Base-by-base conservation (phyloP, 257 asterid genomes). In the Solanum medicagineum region DNA sequence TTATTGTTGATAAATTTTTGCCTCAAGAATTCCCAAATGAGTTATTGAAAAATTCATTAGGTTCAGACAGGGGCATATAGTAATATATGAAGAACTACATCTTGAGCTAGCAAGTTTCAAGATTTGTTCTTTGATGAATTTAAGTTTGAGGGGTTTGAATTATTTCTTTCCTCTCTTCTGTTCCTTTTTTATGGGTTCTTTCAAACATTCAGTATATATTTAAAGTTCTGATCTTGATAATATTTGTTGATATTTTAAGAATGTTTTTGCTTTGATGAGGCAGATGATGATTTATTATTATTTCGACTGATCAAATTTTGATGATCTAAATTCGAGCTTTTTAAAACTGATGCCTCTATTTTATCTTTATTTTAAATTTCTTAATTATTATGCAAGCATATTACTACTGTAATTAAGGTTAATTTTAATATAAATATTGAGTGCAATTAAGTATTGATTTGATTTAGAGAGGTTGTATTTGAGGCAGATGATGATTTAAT, bases 301-400 rank as follows among this genome's bases (percentile, higher is more conserved):
- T 62, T 26, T 60, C 70, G 66, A 13, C 87, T 85, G 87, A 85
- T 85, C 12, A 12, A 79, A 10, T 5, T 49, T n/a, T 85, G 87
- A 85, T 29, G 87, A n/a, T 80, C 54, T 83, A 84, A 85, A 85
- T 80, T 66, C 85, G 85, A 85, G 87, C 87, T 80, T 85, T 85
- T 85, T 85, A 85, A 80, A 80, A 80, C 85, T 85, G 85, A 85
- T 85, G 87, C 87, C 85, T 74, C 83, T 17, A n/a, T 10, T 66
- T 36, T 36, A 36, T 36, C 42, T 36, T 36, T 36, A 36, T 36
- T 36, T 5, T 3, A 36, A 36, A 36, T 36, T 36, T 4, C 42
- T 36, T 36, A 5, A 36, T 0, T 4, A 4, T 36, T 4, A 36
- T 36, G 42, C 8, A 44, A 44, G 47, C 8, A 5, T 44, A 44